Evolutionary conservation across 345 rosid species (phyloP), one percentile per base, ranked within the genome.

Genomic region (Lepidium africanum): DNA sequence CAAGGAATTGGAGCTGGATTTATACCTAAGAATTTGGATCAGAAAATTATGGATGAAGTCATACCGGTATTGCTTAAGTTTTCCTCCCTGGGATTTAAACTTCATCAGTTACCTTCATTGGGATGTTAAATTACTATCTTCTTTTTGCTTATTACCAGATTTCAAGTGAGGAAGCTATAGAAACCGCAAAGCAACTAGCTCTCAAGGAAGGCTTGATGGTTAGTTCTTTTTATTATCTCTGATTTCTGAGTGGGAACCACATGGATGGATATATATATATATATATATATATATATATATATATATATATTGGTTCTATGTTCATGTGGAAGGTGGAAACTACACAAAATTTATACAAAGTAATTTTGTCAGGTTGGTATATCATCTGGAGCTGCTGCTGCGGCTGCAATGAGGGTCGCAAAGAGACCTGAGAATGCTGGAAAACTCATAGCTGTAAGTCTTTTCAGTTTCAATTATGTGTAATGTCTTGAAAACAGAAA

Each of bases 1-100:
- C 97, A 93, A 81, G 98, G 98, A 67, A 93, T 93, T 59, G 98
- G 98, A 79, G 98, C 98, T 52, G 98, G 98, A 65, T 93, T 93
- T 79, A 81, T 93, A 45, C 98, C 98, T 47, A 75, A 82, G 77
- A 90, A 90, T 77, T 77, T 90, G 82, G 90, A 93, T 79, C 83
- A 70, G 70, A 72, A 71, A 67, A 64, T 88, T 64, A 68, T 93
- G 68, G 96, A 93, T 83, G 98, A 93, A 90, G 81, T 93, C 73
- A 80, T 93, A 54, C 78, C 88, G 86, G 98, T 87, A 60, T 35
- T 68, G 11, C 57, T 21, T 36, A 35, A 10, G 5, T 32, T 46
- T 55, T 43, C 11, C 15, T 43, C 10, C 5, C 32, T 47, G 23
- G 49, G 33, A 59, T 27, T 69, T 2, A 47, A 47, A 48, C 36